Conservation (phyloP, 805 yeast genomes). For the Candida loeiensis region DNA sequence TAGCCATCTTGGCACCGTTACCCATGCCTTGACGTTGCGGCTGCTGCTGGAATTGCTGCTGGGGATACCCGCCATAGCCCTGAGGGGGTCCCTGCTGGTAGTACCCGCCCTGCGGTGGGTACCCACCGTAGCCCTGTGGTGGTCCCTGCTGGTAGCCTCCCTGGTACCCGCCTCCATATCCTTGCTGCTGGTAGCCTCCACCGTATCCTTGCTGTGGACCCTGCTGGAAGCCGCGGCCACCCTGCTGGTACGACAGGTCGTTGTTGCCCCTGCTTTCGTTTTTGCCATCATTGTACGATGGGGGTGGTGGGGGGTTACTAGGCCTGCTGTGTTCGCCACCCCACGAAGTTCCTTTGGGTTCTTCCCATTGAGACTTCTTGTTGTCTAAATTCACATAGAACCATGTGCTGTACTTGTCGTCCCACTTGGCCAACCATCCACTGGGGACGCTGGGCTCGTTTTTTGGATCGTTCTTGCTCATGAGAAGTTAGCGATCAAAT, state of each 20-base stretch:
- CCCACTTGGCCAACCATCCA: conserved; percentile 75
- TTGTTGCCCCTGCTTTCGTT: conserved; percentile 11
- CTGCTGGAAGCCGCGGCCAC: conserved; percentile 18
- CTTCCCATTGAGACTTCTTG: conserved; percentile 87
- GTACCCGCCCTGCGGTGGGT: conserved; percentile 14
- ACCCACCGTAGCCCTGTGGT: conserved; percentile 9
- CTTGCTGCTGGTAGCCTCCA: conserved; percentile 22
- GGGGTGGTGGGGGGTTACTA: conserved; percentile 42
- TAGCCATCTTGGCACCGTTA: conserved; percentile 45
- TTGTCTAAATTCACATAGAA: conserved; percentile 75
- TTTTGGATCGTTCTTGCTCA: conserved; percentile 16
- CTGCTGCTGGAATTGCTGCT: conserved; percentile 26
- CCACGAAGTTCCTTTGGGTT: conserved; percentile 59
- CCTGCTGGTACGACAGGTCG: conserved; percentile 17
- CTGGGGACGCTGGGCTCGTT: conserved; percentile 54
- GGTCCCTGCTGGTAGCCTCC: conserved; percentile 15
- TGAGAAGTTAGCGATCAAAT: background rate
- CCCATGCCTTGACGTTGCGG: conserved; percentile 28
- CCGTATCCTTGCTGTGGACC: conserved; percentile 26
- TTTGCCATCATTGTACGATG: conserved; percentile 20
- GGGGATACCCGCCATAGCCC: conserved; percentile 22
- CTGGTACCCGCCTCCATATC: conserved; percentile 18
- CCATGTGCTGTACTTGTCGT: conserved; percentile 66
- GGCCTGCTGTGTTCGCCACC: conserved; percentile 7
- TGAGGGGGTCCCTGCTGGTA: conserved; percentile 21